A percentile compares a stretch with the other conserved stretches of the same genome.
phyloP scores from a whole-genome alignment of 208 protist genomes.

The Crithidia fasciculata region DNA sequence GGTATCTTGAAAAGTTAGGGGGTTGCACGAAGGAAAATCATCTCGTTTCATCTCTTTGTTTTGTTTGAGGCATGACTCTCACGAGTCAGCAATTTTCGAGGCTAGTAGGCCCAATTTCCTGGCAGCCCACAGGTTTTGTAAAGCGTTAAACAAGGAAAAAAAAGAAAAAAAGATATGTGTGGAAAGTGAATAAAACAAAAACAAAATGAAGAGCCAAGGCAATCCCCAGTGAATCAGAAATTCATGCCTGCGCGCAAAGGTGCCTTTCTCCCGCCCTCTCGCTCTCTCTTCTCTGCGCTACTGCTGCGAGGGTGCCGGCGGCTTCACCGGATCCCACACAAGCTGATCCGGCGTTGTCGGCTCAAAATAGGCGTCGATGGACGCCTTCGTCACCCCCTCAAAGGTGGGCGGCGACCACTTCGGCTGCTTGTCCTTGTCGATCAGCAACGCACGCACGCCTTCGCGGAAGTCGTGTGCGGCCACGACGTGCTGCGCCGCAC shows the following conservation, averaged over 20 bases:
- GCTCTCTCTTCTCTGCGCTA: neutral
- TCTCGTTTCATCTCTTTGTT: too few relatives aligned
- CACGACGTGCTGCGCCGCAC: conserved; percentile 45
- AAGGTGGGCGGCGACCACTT: conserved; percentile 74
- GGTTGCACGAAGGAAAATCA: too few relatives aligned
- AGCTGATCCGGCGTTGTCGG: conserved; percentile 33
- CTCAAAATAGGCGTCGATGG: conserved; percentile 38
- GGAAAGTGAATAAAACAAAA: conserved; percentile 8
- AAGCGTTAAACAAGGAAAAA: conserved; percentile 4
- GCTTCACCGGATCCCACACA: conserved; percentile 54
- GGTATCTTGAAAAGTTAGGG: too few relatives aligned
- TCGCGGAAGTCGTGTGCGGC: conserved; percentile 68
- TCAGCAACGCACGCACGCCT: conserved; percentile 80
- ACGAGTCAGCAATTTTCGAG: too few relatives aligned
- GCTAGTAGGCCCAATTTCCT: too few relatives aligned
- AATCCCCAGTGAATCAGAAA: too few relatives aligned
- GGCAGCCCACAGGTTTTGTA: neutral
- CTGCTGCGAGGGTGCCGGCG: conserved; percentile 9
- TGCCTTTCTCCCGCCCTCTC: too few relatives aligned
- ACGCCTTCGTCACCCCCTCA: conserved; percentile 46
- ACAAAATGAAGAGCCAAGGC: too few relatives aligned
- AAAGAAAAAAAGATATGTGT: conserved; percentile 12
- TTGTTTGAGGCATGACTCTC: too few relatives aligned
- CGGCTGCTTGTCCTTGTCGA: conserved; percentile 84
- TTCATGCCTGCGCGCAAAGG: too few relatives aligned